phyloP scores from a whole-genome alignment of 2,329 filamentous ascomycete genomes.

The Sclerotinia trifoliorum region DNA sequence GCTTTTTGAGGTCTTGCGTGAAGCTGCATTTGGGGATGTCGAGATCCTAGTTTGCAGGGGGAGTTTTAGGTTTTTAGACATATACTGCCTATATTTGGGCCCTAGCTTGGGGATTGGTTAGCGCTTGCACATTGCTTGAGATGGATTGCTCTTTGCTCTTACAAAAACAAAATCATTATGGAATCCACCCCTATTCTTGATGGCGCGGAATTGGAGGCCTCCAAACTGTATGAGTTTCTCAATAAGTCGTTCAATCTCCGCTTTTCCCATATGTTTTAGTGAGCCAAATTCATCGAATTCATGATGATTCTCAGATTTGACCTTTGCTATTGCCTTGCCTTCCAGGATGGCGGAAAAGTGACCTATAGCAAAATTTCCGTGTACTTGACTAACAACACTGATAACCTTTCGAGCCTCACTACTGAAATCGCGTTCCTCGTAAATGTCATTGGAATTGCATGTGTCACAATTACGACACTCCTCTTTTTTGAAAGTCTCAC shows the following conservation, averaged over 20 bases:
- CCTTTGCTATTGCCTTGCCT: conserved; percentile 58
- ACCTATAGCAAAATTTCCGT: conserved; percentile 65
- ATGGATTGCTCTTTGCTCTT: conserved; percentile 43
- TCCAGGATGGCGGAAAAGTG: conserved; percentile 84
- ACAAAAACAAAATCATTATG: conserved; percentile 71
- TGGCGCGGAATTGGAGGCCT: conserved; percentile 69
- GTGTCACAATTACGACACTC: conserved; percentile 87
- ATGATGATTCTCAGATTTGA: conserved; percentile 48
- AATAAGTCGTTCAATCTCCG: conserved; percentile 74
- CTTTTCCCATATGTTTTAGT: conserved; percentile 67
- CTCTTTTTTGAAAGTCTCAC: conserved; percentile 71
- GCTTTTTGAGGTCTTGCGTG: conserved; percentile 39
- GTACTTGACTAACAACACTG: conserved; percentile 59
- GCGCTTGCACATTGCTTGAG: not conserved
- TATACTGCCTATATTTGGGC: conserved; percentile 32
- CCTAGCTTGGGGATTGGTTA: conserved; percentile 40
- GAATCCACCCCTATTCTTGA: conserved; percentile 62
- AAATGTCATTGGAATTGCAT: conserved; percentile 70
- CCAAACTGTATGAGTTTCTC: conserved; percentile 73
- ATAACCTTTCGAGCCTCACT: conserved; percentile 70
- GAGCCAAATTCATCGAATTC: conserved; percentile 58
- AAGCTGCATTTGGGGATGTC: conserved; percentile 33
- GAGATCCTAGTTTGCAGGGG: conserved; percentile 36
- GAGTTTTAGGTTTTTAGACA: conserved; percentile 36
- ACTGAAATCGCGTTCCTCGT: conserved; percentile 74